Base-by-base conservation (phyloP, 495 filamentous ascomycete species). In the Podospora tetraspora region DNA sequence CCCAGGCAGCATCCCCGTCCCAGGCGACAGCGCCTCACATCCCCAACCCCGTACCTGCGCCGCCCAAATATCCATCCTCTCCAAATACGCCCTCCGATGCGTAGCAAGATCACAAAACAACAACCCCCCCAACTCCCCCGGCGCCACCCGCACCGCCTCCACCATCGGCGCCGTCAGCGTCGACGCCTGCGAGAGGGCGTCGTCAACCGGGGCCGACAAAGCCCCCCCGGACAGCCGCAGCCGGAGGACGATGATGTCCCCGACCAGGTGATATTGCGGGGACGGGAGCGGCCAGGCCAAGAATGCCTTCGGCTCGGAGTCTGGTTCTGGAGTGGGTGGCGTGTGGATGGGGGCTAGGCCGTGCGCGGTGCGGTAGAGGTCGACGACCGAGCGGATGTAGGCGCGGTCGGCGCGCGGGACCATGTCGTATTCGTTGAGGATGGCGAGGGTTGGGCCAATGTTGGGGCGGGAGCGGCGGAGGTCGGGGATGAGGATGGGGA, bases 341-440 rank as follows among this genome's bases (percentile, higher is more conserved):
- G 29, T 13, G 16, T 21, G 24, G 16, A 52, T 1, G 23, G n/a
- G 59, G 10, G 65, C 30, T 9, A 67, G 58, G 5, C 65, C 65
- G 58, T 56, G 34, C n/a, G 29, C 23, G 8, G 65, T 61, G 22
- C 65, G 65, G 59, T 67, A 67, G 12, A 67, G 65, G 25, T 67
- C 65, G 22, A 67, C 22, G 34, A 67, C 30, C 13, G 59, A 67
- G 29, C 58, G 58, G 34, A 67, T 29, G 34, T 67, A 67, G 10
- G 34, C 1, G 2, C 59, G 32, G 59, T 67, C 65, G 13, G 65
- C 58, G 24, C 65, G 65, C 7, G 65, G 16, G 21, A 67, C 21
- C 65, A 67, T 67, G 65, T 67, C 65, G 59, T 62, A 67, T 19
- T 67, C 65, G 59, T 67, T 67, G 16, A 67, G 30, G 27, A 67